Evolutionary conservation across 352 stramenopile genomes (phyloP).

Genomic region (Globisporangium nagaii): DNA sequence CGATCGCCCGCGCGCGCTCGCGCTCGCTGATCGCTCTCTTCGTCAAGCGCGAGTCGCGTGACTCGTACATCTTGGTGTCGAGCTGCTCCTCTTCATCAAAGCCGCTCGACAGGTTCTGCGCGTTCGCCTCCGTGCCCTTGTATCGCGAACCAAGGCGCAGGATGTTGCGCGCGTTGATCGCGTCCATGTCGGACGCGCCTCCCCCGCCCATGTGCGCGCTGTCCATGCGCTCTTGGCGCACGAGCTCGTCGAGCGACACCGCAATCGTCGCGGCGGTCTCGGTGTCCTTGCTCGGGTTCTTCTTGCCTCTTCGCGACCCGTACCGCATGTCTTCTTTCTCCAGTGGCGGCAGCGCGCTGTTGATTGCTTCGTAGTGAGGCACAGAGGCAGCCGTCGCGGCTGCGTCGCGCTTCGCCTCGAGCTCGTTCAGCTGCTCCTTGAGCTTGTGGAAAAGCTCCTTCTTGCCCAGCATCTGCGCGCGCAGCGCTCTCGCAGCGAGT

Average conservation of each 20-base stretch:
- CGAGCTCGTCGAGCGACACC: constrained; percentile 70
- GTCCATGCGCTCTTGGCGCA: constrained; percentile 68
- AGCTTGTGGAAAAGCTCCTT: constrained; percentile 61
- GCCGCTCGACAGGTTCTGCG: constrained; percentile 58
- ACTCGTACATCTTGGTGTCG: constrained; percentile 55
- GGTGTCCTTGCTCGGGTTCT: constrained; percentile 23
- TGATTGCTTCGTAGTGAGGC: constrained; percentile 58
- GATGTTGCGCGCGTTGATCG: constrained; percentile 64
- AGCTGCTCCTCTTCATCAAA: constrained; percentile 83
- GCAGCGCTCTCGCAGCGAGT: constrained; percentile 64
- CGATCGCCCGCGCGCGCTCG: constrained; percentile 42
- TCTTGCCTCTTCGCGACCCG: constrained; percentile 60
- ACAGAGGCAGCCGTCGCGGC: constrained; percentile 30
- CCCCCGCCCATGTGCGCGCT: constrained; percentile 32
- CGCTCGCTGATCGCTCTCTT: constrained; percentile 49
- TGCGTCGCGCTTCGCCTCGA: constrained; percentile 58
- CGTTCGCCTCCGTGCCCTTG: constrained; percentile 60
- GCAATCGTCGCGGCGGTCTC: constrained; percentile 6
- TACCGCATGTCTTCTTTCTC: constrained; percentile 66
- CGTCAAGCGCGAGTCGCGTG: constrained; percentile 43
- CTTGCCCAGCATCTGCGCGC: constrained; percentile 83
- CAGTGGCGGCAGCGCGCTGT: constrained; percentile 50
- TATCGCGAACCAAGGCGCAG: constrained; percentile 67
- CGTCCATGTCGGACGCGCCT: constrained; percentile 80
- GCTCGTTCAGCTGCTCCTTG: constrained; percentile 73